Conservation (phyloP, 2,329 filamentous ascomycete genomes). For the Talaromyces sp. region DNA sequence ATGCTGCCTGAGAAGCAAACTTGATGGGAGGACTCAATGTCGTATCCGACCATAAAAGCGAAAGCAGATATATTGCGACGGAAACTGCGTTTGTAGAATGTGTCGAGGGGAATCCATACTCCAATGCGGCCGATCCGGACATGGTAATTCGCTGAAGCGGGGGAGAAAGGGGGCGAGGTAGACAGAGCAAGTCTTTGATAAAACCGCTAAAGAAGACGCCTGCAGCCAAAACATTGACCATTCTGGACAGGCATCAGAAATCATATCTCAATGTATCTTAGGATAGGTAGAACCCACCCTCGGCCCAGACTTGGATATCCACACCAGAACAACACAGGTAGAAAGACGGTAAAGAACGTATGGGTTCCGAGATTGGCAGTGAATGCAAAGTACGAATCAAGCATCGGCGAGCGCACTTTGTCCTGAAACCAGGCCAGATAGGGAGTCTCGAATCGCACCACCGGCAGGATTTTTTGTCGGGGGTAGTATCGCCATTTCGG, state of each 20-base stretch:
- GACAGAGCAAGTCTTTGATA: conserved; percentile 88
- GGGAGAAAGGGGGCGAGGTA: conserved; percentile 87
- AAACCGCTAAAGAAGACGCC: conserved; percentile 90
- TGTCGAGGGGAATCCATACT: conserved; percentile 96
- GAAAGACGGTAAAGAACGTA: conserved; percentile 95
- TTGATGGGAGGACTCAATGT: conserved; percentile 60
- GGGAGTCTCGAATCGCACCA: conserved; percentile 92
- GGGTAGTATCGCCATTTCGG: conserved; percentile 85
- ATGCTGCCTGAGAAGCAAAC: conserved; percentile 63
- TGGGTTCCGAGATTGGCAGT: conserved; percentile 96
- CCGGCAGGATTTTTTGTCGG: conserved; percentile 76
- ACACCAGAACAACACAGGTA: conserved; percentile 96
- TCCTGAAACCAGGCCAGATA: conserved; percentile 86
- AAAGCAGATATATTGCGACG: conserved; percentile 79
- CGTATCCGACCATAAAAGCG: conserved; percentile 67
- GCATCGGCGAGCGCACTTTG: conserved; percentile 72
- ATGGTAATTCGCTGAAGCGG: conserved; percentile 93
- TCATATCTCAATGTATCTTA: conserved; percentile 6
- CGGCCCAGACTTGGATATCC: conserved; percentile 81
- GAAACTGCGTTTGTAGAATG: conserved; percentile 97
- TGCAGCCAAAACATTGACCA: conserved; percentile 70
- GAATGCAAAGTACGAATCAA: conserved; percentile 96
- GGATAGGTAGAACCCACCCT: conserved; percentile 62
- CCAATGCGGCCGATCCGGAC: conserved; percentile 90
- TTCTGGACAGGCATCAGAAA: conserved; percentile 31